Evolutionary conservation across 148 eudicot genomes (phyloP), one percentile per base, ranked within the genome.

Genomic region (Selenicereus undatus): DNA sequence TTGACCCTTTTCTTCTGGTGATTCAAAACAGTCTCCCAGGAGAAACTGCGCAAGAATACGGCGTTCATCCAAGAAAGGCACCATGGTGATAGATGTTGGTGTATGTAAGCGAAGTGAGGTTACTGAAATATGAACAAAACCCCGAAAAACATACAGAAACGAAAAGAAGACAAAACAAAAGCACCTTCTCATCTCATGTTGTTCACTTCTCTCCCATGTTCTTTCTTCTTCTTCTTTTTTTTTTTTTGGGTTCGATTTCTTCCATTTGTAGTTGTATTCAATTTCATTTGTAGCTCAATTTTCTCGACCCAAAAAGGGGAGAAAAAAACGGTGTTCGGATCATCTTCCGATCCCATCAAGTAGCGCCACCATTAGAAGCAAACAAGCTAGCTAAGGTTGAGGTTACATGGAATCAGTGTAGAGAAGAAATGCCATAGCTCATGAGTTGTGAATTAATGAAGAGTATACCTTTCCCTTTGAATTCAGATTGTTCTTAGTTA

Each of bases 201-300:
- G 62, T 56, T 56, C 4, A 52, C 3, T 24, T 66, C 17, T 66
- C 17, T 66, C 35, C 24, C 32, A 27, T 66, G 35, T 66, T 27
- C 13, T 11, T 66, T 66, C 7, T 66, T 66, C 3, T 11, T 11
- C 12, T 66, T 66, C 12, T 13, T 27, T 66, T 66, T 0, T 27
- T 27, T n/a, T n/a, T n/a, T n/a, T n/a, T n/a, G n/a, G n/a, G n/a
- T n/a, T 2, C 32, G 32, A 32, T 3, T 26, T 11, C 12, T 66
- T 64, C 36, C 71, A 66, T 66, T 66, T 66, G 35, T 66, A 66
- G 71, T 66, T 66, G 71, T 66, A 66, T 66, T 66, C 22, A 48
- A n/a, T 26, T 66, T 66, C 36, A 66, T 66, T 62, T 66, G 71
- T 66, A 66, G 71, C 36, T 66, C 71, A 27, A 66, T 27, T 66